These are phyloP conservation scores for Gossypium davidsonii DNA, from an alignment of 441 rosid genomes.

Conservation along the genomic window DNA sequence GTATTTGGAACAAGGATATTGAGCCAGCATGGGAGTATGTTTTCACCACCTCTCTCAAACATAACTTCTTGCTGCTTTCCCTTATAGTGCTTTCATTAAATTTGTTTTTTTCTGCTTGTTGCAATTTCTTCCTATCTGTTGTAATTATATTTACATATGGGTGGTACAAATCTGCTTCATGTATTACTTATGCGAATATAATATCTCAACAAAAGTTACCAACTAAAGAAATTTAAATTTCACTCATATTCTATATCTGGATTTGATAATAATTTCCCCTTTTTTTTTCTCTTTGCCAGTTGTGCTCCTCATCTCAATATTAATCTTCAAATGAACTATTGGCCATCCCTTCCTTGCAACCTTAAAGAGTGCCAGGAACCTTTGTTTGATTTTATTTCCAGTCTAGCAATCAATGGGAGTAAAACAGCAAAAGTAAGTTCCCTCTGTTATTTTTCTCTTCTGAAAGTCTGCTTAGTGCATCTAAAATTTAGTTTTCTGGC, in stretches of 20 bases:
- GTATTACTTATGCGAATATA: background rate
- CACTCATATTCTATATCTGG: background rate
- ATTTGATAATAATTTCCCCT: background rate
- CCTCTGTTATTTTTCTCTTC: slow-evolving; percentile 5
- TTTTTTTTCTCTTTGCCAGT: slow-evolving; percentile 26
- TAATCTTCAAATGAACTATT: slow-evolving; percentile 96
- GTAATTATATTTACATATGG: background rate
- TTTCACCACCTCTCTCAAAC: slow-evolving; percentile 7
- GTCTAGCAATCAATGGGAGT: slow-evolving; percentile 61
- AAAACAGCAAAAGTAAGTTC: slow-evolving; percentile 68
- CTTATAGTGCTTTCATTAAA: background rate
- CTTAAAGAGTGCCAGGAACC: slow-evolving; percentile 84
- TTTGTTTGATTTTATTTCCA: slow-evolving; percentile 61
- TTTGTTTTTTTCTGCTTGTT: background rate
- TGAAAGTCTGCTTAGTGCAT: background rate
- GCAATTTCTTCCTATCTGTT: background rate
- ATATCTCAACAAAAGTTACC: background rate
- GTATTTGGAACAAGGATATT: slow-evolving; percentile 80
- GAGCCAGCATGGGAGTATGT: slow-evolving; percentile 88
- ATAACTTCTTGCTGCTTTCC: background rate
- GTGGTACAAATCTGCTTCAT: background rate
- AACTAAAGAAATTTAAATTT: background rate
- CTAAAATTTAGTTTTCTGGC: background rate
- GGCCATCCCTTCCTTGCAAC: slow-evolving; percentile 84
- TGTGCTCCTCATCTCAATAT: slow-evolving; percentile 82